Evolutionary conservation across 768 basidiomycete genomes (phyloP), one percentile per base, ranked within the genome.

Genomic region (Mycena haematopus): DNA sequence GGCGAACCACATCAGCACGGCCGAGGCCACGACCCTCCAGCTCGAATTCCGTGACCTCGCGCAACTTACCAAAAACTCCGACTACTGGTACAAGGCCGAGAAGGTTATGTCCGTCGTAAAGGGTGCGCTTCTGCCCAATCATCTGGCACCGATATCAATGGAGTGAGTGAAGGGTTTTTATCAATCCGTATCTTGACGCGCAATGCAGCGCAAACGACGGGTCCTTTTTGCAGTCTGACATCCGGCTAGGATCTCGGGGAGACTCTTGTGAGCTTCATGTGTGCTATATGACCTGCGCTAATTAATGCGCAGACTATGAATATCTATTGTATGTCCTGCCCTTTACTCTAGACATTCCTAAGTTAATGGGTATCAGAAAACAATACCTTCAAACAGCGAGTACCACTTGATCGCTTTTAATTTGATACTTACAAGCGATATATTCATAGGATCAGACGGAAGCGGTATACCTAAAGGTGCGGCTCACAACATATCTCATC

Each of bases 1-100:
- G 24, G 47, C 35, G 47, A 54, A 13, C 1, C 82, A 82, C 53
- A 79, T 86, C 59, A 85, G 84, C 65, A 86, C 90, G 8, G 89
- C 91, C 0, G 91, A 93, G 70, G 87, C 83, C 8, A 82, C 86
- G 10, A 90, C 88, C 2, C 72, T 92, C 29, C 89, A 92, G 73
- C 82, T 93, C 25, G 91, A 92, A 74, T 84, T 93, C 70, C 84
- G 86, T 68, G 91, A 93, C 69, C 79, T 93, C 5, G 81, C 83
- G 22, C 70, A 84, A 63, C 71, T 91, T 47, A 90, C 88, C 0
- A 87, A 82, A 9, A 84, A 91, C 46, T 79, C 82, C 2, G 70
- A 71, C 0, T 93, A 87, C 70, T 92, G 91, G 91, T 74, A 80
- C 59, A 86, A 82, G 56, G 88, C 76, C 0, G 90, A 91, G 71